Evolutionary conservation across 139 green algal species (phyloP), one percentile per base, ranked within the genome.

Genomic region (Chlamydomonas incerta): DNA sequence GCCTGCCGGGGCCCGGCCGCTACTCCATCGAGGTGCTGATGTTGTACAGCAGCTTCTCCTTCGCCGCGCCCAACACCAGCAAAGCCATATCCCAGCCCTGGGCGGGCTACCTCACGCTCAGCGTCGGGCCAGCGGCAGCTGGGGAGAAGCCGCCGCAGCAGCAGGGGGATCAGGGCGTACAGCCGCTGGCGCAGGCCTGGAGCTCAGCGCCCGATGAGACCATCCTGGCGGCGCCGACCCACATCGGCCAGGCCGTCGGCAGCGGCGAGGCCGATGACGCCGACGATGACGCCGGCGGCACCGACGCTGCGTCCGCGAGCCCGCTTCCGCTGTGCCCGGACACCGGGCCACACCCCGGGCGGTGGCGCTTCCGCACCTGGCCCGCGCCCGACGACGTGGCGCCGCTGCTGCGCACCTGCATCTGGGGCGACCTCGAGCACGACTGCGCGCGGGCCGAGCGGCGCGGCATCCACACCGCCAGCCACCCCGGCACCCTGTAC

Each of bases 11-110:
- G 6, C 47, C 23, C 17, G 79, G 79, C 0, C 46, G 52, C n/a
- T 85, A 57, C 65, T 85, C 79, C 0, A 4, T 75, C 1, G 79
- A 85, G 33, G 47, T 85, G n/a, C 66, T 85, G 18, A 75, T 85
- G 79, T 66, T 85, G 11, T 85, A 85, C 50, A 57, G 47, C 0
- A 69, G 66, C 63, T 85, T 76, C 79, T 57, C 65, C 21, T 75
- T 85, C 47, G 33, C 21, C 23, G 5, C 60, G 31, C 79, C 79
- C n/a, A 67, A 85, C 31, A 9, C 65, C 29, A 85, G 79, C 47
- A 85, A 41, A 47, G 47, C 50, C 0, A 0, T 75, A 21, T 17
- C 57, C 20, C 18, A 31, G 24, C 79, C 79, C 15, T 85, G 79
- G 79, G 66, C 63, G 0, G 79, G 79, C n/a, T 85, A 76, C 65